These are phyloP conservation scores for Capsella rubella DNA, from an alignment of 441 rosid species.

Conservation along the genomic window DNA sequence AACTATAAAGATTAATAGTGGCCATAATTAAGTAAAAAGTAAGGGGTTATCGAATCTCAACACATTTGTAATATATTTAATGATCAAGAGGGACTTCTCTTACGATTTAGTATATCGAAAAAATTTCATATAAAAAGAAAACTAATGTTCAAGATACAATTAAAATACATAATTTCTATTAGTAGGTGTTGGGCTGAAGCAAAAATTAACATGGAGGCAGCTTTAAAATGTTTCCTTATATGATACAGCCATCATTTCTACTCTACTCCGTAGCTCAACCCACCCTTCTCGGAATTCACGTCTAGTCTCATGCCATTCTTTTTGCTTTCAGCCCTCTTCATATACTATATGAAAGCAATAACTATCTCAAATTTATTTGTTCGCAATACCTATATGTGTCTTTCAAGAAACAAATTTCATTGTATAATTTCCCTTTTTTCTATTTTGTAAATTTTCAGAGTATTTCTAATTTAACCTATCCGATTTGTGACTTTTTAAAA, in stretches of 20 bases:
- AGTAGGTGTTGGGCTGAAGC: conserved; percentile 30
- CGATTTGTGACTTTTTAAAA: not conserved
- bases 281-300: conserved; percentile 43
- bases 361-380: too few relatives aligned
- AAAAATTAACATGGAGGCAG: conserved; percentile 60
- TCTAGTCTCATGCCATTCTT: conserved; percentile 31
- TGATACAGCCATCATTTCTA: conserved; percentile 59
- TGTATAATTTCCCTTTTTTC: too few relatives aligned
- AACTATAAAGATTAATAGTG: not conserved
- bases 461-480: not conserved
- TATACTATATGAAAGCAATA: too few relatives aligned
- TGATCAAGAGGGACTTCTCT: not conserved
- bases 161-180: conserved; percentile 9
- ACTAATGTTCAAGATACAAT: not conserved
- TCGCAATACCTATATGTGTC: too few relatives aligned
- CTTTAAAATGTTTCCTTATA: conserved; percentile 56
- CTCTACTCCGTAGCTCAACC: conserved; percentile 47
- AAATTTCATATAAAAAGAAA: not conserved
- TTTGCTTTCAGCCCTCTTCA: conserved; percentile 29
- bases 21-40: not conserved
- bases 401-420: too few relatives aligned
- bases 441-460: too few relatives aligned
- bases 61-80: not conserved
- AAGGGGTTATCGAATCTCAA: not conserved
- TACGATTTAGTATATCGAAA: not conserved